phyloP scores from a whole-genome alignment of 805 yeast genomes.

The Sugiyamaella mastotermitis region DNA sequence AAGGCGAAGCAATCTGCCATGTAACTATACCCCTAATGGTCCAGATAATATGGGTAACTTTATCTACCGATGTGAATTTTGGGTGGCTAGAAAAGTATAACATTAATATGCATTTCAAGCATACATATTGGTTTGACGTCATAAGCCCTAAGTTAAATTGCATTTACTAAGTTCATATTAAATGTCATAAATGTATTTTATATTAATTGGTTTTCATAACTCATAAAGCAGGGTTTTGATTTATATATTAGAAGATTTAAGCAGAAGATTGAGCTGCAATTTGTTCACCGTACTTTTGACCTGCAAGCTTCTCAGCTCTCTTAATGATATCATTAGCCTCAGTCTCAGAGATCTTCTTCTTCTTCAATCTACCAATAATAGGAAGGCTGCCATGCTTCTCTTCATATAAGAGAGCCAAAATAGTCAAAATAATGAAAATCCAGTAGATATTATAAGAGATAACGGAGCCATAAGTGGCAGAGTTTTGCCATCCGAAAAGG shows the following conservation, averaged over 20 bases:
- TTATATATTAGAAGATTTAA: not conserved
- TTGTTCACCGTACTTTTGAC: slow-evolving; percentile 9
- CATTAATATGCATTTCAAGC: too few species aligned
- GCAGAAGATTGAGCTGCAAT: not conserved
- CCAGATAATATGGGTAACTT: slow-evolving; percentile 45
- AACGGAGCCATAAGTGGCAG: slow-evolving; percentile 91
- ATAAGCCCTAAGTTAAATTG: too few species aligned
- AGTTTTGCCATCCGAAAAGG: slow-evolving; percentile 93
- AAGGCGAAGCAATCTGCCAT: slow-evolving; percentile 38
- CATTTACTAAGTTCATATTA: too few species aligned
- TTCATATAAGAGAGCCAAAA: slow-evolving; percentile 66
- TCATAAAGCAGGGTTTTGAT: slow-evolving; percentile 1
- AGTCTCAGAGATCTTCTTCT: slow-evolving; percentile 28
- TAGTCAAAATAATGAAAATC: slow-evolving; percentile 53
- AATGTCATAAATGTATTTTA: not conserved
- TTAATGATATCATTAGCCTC: slow-evolving; percentile 20
- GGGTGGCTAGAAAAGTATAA: slow-evolving; percentile 52
- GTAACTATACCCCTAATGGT: slow-evolving; percentile 50
- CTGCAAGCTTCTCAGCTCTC: slow-evolving; percentile 19
- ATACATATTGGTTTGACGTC: too few species aligned
- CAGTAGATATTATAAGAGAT: slow-evolving; percentile 86
- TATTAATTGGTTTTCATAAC: not conserved
- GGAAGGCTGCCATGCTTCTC: slow-evolving; percentile 81
- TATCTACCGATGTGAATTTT: slow-evolving; percentile 57
- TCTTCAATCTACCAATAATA: slow-evolving; percentile 40